Evolutionary conservation across 2,329 filamentous ascomycete species (phyloP).

Genomic region (Capronia epimyces): DNA sequence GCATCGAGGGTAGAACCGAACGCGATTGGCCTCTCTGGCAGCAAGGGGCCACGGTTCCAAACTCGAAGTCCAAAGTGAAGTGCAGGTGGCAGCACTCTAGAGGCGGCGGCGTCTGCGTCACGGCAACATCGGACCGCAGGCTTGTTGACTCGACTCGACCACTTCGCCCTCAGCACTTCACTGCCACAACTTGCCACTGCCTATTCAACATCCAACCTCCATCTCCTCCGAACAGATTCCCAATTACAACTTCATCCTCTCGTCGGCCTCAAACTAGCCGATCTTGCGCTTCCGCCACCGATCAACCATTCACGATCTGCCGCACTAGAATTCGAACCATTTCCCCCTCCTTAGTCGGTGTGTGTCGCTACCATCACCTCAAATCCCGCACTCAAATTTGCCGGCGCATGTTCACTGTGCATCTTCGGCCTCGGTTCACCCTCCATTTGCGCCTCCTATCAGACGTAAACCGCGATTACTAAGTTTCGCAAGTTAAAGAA

Average conservation of each 20-base stretch:
- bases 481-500: background rate
- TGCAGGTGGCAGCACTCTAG: background rate
- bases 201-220: background rate
- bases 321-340: background rate
- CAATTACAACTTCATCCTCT: conserved; percentile 5
- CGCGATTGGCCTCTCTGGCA: background rate
- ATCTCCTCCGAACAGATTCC: background rate
- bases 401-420: background rate
- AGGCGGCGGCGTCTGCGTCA: conserved; percentile 2
- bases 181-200: background rate
- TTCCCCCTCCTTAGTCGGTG: background rate
- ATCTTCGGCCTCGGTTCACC: background rate
- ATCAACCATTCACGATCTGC: background rate
- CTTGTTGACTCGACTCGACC: conserved; percentile 2
- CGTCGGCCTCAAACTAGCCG: background rate
- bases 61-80: background rate
- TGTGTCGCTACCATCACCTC: background rate
- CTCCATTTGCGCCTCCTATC: background rate
- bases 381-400: background rate
- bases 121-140: conserved; percentile 2
- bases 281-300: background rate
- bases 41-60: conserved; percentile 1
- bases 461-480: background rate
- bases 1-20: background rate
- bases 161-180: background rate